A percentile compares a stretch with the other conserved stretches of the same genome.
Evolutionary conservation across 2,329 filamentous ascomycete genomes (phyloP).

Genomic region (Colletotrichum theobromicola): DNA sequence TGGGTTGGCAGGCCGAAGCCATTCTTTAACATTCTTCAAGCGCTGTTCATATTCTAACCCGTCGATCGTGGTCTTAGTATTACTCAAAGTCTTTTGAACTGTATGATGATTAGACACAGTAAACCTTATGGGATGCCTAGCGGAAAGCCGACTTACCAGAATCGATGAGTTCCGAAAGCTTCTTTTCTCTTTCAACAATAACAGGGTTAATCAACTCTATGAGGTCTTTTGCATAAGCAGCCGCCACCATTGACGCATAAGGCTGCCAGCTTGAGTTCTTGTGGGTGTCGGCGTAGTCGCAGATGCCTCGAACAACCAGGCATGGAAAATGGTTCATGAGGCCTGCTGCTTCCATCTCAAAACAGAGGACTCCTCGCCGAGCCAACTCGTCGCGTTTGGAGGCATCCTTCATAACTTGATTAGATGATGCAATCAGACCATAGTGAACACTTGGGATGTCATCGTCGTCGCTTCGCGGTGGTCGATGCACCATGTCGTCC

Average conservation of each 20-base stretch:
- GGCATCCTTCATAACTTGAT: constrained; percentile 40
- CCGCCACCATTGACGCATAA: constrained; percentile 38
- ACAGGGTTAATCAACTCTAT: fast-evolving
- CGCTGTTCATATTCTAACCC: too few species aligned
- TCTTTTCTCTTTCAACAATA: neutral
- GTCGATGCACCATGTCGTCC: neutral
- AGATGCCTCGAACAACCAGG: constrained; percentile 42
- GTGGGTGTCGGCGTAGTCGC: constrained; percentile 44
- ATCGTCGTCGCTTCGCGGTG: fast-evolving
- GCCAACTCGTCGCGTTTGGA: constrained; percentile 27
- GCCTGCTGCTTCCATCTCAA: constrained; percentile 38
- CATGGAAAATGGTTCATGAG: constrained; percentile 33
- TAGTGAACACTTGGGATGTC: constrained; percentile 22
- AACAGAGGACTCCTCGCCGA: neutral
- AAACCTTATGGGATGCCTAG: too few species aligned
- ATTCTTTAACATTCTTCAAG: too few species aligned
- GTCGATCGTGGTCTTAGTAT: too few species aligned
- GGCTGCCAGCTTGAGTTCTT: constrained; percentile 42
- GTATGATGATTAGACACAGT: too few species aligned
- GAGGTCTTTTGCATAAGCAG: constrained; percentile 27
- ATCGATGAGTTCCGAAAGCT: neutral
- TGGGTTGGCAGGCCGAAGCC: too few species aligned
- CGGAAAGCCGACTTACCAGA: neutral
- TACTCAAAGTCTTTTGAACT: too few species aligned
- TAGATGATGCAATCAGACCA: constrained; percentile 34